phyloP scores from a whole-genome alignment of 352 stramenopile genomes.

The Phytophthora sansomeana region DNA sequence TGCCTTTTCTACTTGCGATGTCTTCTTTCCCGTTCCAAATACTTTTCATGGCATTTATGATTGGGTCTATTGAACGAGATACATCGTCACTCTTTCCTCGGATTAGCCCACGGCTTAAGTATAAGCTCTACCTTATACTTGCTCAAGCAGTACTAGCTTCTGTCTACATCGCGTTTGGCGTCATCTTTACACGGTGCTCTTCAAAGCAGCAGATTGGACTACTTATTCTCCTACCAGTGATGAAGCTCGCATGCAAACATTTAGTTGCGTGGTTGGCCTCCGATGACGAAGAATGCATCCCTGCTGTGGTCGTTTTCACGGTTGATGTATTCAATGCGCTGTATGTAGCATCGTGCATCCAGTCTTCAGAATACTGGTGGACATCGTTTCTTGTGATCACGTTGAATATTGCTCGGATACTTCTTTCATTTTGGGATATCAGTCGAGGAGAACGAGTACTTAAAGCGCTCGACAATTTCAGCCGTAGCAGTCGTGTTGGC shows the following conservation, averaged over 20 bases:
- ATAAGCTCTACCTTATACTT: slow-evolving; percentile 3
- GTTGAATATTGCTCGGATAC: neutral
- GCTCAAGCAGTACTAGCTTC: neutral
- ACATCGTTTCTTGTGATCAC: slow-evolving; percentile 1
- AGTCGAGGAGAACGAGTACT: neutral
- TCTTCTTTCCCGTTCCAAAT: neutral
- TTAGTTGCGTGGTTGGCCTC: slow-evolving; percentile 6
- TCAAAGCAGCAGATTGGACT: slow-evolving; percentile 6
- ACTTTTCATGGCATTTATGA: neutral
- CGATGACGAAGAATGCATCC: slow-evolving; percentile 3
- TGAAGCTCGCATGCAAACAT: slow-evolving; percentile 12
- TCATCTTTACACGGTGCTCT: slow-evolving; percentile 1
- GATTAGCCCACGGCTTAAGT: slow-evolving; percentile 7
- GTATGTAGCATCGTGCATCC: slow-evolving; percentile 9
- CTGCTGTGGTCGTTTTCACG: slow-evolving; percentile 12
- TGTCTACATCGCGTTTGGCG: slow-evolving; percentile 4
- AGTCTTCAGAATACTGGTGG: slow-evolving; percentile 10
- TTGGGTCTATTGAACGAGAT: slow-evolving; percentile 4
- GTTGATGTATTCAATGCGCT: slow-evolving; percentile 19
- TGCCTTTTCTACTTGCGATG: slow-evolving; percentile 15
- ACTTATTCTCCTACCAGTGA: neutral
- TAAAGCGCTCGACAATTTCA: neutral
- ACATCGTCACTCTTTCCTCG: neutral
- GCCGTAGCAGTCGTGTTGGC: neutral
- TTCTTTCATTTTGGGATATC: slow-evolving; percentile 7